Base-by-base conservation (phyloP, 139 green algal species). In the Eudorina sp. region DNA sequence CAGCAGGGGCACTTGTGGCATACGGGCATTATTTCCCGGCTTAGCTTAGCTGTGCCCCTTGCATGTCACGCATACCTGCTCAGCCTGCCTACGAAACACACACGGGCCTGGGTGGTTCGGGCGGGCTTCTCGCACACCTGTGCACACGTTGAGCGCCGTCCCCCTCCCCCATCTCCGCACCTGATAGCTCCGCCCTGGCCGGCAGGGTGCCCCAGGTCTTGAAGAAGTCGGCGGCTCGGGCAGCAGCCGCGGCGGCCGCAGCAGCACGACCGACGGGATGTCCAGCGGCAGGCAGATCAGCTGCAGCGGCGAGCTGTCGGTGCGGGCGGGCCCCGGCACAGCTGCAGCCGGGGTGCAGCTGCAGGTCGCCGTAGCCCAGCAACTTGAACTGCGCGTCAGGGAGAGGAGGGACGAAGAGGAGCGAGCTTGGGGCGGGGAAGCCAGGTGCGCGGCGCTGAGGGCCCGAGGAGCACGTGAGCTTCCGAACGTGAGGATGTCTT, bases 151-250 rank as follows among this genome's bases (percentile, higher is more conserved):
- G 34, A 40, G 23, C 38, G 25, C 27, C 74, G 19, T 27, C 55
- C 27, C 23, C 29, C 23, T 27, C 23, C 5, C 55, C 55, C 4
- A 66, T 4, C 55, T 23, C 27, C 66, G 0, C 64, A 92, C 89
- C 92, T 58, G 91, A 86, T 13, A 94, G 85, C 90, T 94, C 90
- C 0, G 66, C 31, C 29, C 89, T 83, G 9, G 72, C 83, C 5
- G 89, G 84, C 69, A 92, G 84, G 3, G 53, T 68, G 19, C 68
- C 72, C 89, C 89, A 92, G 1, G 25, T 41, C 51, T 80, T 72
- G 89, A 90, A 92, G 76, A 92, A 92, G 2, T 84, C 84, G 27
- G 75, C 64, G 4, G 64, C 31, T 41, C 41, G 36, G 36, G 48
- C 62, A 38, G 3, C 74, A 19, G 25, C 16, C 5, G 23, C 58